A percentile compares a stretch with the other conserved stretches of the same genome.
Conservation (phyloP, 1,284 basidiomycete genomes). For the Ganoderma multipileum region DNA sequence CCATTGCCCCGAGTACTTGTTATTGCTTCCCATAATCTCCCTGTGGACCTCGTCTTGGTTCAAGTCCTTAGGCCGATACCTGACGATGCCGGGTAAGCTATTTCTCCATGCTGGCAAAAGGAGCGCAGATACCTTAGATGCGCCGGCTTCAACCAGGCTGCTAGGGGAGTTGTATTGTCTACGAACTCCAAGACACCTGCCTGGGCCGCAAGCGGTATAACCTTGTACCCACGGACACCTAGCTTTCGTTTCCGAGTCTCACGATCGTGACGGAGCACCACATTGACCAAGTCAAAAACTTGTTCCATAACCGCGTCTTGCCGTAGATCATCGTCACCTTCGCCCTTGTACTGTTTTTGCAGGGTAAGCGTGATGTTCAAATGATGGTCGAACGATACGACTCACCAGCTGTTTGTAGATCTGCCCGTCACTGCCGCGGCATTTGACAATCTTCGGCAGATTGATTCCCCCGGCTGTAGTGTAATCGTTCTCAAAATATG, state of each 20-base stretch:
- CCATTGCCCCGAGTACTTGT: conserved; percentile 28
- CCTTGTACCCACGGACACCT: conserved; percentile 85
- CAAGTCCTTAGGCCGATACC: conserved; percentile 51
- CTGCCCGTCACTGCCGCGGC: conserved; percentile 73
- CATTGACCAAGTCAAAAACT: conserved; percentile 92
- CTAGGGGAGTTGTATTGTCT: conserved; percentile 76
- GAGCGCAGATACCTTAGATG: conserved; percentile 61
- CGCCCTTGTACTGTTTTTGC: conserved; percentile 83
- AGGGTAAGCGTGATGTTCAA: neutral
- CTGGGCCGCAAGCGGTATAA: conserved; percentile 84
- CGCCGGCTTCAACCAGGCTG: conserved; percentile 63
- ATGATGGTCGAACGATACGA: conserved; percentile 33
- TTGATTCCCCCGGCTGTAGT: conserved; percentile 82
- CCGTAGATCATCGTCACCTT: conserved; percentile 88
- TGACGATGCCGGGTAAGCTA: conserved; percentile 27
- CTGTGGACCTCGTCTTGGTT: conserved; percentile 31
- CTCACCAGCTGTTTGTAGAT: conserved; percentile 83
- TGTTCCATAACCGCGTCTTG: conserved; percentile 99
- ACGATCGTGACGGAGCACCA: conserved; percentile 76
- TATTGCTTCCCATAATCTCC: conserved; percentile 34
- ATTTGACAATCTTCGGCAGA: conserved; percentile 83
- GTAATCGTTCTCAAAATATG: conserved; percentile 67
- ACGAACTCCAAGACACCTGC: conserved; percentile 95
- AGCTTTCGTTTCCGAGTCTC: conserved; percentile 80
- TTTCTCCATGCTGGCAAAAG: neutral